Conservation (phyloP, 164 flowering plant species). For the Magnolia kwangsiensis region DNA sequence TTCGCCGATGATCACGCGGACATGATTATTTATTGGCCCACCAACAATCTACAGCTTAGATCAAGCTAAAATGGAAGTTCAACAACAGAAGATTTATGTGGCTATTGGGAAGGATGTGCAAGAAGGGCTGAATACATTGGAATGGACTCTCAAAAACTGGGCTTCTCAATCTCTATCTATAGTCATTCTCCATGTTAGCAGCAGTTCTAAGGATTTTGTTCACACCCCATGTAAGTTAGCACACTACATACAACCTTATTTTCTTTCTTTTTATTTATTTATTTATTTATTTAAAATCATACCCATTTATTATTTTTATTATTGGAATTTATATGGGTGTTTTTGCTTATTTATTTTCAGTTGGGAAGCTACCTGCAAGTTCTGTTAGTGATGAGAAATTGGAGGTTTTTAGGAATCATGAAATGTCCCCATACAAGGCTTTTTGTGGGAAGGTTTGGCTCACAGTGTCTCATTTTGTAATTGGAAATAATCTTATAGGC, state of each 20-base stretch:
- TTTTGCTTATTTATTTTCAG: slow-evolving; percentile 31
- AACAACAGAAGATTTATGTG: slow-evolving; percentile 48
- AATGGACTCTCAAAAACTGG: slow-evolving; percentile 56
- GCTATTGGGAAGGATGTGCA: slow-evolving; percentile 46
- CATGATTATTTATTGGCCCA: background rate
- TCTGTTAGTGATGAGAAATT: slow-evolving; percentile 52
- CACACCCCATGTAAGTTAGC: slow-evolving; percentile 40
- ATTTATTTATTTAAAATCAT: no score
- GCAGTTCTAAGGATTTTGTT: slow-evolving; percentile 29
- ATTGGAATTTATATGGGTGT: background rate
- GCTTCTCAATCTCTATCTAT: slow-evolving; percentile 34
- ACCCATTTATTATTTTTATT: background rate
- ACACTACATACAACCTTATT: background rate
- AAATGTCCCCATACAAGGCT: slow-evolving; percentile 42
- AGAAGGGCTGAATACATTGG: slow-evolving; percentile 52
- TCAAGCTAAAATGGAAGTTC: slow-evolving; percentile 15
- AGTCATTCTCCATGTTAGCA: slow-evolving; percentile 39
- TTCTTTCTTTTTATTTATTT: background rate
- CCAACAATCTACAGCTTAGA: background rate
- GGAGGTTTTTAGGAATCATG: slow-evolving; percentile 32
- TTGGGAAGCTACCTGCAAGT: slow-evolving; percentile 67
- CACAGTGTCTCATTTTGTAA: no score
- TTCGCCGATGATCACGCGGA: background rate
- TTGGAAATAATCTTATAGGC: no score
- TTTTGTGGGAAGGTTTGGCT: slow-evolving; percentile 57